Percentiles rank a stretch among this genome's conserved stretches.
Evolutionary conservation across 768 basidiomycete genomes (phyloP).

Genomic region (Lanmaoa pseudosensibilis): DNA sequence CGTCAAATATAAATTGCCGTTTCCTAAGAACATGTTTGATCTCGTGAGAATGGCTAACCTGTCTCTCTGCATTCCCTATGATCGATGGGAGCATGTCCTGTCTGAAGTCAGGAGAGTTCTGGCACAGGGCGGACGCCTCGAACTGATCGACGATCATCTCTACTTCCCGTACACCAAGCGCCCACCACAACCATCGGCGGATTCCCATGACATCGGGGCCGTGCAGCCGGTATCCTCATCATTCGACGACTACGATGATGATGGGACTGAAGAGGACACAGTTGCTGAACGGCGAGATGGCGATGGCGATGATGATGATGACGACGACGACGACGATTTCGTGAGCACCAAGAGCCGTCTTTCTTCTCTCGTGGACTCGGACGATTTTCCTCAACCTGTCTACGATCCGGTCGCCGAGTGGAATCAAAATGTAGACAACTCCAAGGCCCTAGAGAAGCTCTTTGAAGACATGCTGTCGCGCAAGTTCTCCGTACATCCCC

Average conservation of each 20-base stretch:
- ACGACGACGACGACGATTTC: slow-evolving; percentile 35
- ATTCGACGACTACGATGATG: slow-evolving; percentile 24
- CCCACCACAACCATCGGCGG: slow-evolving; percentile 17
- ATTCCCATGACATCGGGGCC: slow-evolving; percentile 1
- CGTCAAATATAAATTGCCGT: slow-evolving; percentile 58
- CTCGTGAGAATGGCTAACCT: slow-evolving; percentile 74
- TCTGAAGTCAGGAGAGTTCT: slow-evolving; percentile 64
- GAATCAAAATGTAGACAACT: slow-evolving; percentile 39
- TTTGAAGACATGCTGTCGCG: slow-evolving; percentile 59
- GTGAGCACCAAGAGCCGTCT: slow-evolving; percentile 33
- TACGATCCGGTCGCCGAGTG: slow-evolving; percentile 38
- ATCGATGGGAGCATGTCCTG: slow-evolving; percentile 60
- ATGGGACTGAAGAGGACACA: slow-evolving; percentile 21
- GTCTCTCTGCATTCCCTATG: slow-evolving; percentile 56
- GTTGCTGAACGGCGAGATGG: slow-evolving; percentile 11
- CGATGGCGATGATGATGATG: slow-evolving; percentile 13
- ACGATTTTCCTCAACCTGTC: slow-evolving; percentile 16
- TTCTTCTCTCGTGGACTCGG: slow-evolving; percentile 23
- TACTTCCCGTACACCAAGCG: slow-evolving; percentile 56
- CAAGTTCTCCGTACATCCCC: slow-evolving; percentile 52
- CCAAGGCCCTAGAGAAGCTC: slow-evolving; percentile 52
- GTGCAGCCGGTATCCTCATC: slow-evolving; percentile 13
- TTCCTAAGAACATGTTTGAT: slow-evolving; percentile 63
- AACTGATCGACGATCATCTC: slow-evolving; percentile 73
- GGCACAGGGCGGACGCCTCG: slow-evolving; percentile 58